phyloP scores from a whole-genome alignment of 1,139 yeast species.

The Saccharomyces hybrid region DNA sequence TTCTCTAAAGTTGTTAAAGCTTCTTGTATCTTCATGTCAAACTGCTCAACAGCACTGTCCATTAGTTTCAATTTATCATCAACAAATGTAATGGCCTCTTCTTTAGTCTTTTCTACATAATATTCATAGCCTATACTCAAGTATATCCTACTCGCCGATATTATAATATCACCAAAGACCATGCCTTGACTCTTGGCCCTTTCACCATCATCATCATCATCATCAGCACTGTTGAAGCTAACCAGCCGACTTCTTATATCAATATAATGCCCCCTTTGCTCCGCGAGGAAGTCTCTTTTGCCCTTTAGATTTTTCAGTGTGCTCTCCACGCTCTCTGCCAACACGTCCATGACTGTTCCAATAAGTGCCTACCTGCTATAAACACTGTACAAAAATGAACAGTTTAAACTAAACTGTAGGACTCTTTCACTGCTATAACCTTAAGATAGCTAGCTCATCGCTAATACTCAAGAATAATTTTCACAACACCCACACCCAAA shows the following conservation, averaged over 20 bases:
- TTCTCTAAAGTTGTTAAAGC: slow-evolving; percentile 36
- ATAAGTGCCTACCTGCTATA: background rate
- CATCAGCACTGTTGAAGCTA: slow-evolving; percentile 10
- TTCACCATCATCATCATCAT: slow-evolving; percentile 5
- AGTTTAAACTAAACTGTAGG: background rate
- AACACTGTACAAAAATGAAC: background rate
- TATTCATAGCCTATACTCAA: slow-evolving; percentile 55
- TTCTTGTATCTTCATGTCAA: slow-evolving; percentile 39
- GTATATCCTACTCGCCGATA: slow-evolving; percentile 34
- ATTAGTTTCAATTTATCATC: slow-evolving; percentile 37
- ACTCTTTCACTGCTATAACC: background rate
- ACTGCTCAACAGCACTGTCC: slow-evolving; percentile 34
- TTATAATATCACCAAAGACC: slow-evolving; percentile 31
- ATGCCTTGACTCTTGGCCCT: slow-evolving; percentile 24
- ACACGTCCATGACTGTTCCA: slow-evolving; percentile 19
- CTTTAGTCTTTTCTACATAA: slow-evolving; percentile 42
- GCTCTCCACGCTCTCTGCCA: slow-evolving; percentile 22
- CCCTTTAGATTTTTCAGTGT: slow-evolving; percentile 26
- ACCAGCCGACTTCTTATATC: slow-evolving; percentile 27
- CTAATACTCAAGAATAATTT: background rate
- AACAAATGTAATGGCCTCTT: slow-evolving; percentile 42
- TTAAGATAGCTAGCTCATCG: background rate
- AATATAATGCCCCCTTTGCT: slow-evolving; percentile 30
- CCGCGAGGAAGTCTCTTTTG: slow-evolving; percentile 26
- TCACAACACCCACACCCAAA: background rate